These are phyloP conservation scores for Eimeria zaria DNA, from an alignment of 169 alveolate genomes.

Conservation along the genomic window DNA sequence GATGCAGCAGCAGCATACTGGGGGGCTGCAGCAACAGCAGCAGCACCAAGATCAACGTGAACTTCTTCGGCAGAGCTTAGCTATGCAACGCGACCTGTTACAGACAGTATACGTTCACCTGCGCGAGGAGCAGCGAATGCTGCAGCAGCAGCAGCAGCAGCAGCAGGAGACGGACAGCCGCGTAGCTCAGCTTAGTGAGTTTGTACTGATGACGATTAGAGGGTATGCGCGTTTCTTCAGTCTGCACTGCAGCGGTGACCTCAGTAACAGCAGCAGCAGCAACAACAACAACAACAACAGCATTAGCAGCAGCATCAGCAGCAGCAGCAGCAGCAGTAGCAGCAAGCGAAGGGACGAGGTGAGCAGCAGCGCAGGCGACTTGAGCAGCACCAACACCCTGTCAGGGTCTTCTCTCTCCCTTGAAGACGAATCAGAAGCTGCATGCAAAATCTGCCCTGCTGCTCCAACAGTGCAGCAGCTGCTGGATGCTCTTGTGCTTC, in stretches of 20 bases:
- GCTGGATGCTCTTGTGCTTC: constrained; percentile 50
- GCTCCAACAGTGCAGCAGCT: constrained; percentile 76
- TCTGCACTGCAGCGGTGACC: constrained; percentile 37
- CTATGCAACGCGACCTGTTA: constrained; percentile 28
- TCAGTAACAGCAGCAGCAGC: constrained; percentile 61
- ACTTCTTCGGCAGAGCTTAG: constrained; percentile 36
- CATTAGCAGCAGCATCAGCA: constrained; percentile 42
- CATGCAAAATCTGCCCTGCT: background rate
- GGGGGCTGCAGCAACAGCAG: constrained; percentile 21
- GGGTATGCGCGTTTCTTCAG: constrained; percentile 65
- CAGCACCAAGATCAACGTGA: constrained; percentile 39
- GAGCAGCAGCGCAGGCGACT: background rate
- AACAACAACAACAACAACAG: constrained; percentile 13
- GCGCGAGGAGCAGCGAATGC: constrained; percentile 50
- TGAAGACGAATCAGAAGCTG: background rate
- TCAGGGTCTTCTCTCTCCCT: background rate
- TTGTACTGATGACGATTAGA: constrained; percentile 52
- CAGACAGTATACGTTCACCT: constrained; percentile 37
- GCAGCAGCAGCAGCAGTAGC: constrained; percentile 10
- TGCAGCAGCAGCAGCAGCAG: constrained; percentile 70
- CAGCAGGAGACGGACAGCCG: constrained; percentile 65
- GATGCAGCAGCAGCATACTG: constrained; percentile 19
- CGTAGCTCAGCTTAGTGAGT: constrained; percentile 68
- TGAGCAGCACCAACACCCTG: constrained; percentile 20
- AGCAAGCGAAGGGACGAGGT: no score